Evolutionary conservation across 2,329 filamentous ascomycete genomes (phyloP).

Genomic region (Aspergillus ibericus): DNA sequence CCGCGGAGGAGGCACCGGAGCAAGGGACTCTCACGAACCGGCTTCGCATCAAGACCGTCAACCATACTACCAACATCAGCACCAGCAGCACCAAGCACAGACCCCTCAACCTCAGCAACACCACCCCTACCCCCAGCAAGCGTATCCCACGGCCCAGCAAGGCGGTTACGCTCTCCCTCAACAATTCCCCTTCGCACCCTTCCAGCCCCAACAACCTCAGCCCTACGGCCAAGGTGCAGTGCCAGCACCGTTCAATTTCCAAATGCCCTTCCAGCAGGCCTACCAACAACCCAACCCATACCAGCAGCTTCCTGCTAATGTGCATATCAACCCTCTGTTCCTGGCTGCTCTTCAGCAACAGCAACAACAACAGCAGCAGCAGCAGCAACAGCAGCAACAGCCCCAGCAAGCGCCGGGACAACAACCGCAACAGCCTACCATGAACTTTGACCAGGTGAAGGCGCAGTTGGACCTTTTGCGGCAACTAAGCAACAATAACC

Average conservation of each 20-base stretch:
- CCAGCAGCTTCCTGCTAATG: conserved; percentile 41
- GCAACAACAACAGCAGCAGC: conserved; percentile 38
- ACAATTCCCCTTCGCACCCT: conserved; percentile 28
- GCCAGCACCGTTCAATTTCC: conserved; percentile 38
- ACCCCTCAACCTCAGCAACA: conserved; percentile 19
- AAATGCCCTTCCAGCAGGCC: conserved; percentile 41
- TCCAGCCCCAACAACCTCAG: conserved; percentile 34
- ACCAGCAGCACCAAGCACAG: neutral
- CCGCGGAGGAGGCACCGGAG: conserved; percentile 27
- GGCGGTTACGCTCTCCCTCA: conserved; percentile 28
- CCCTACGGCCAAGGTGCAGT: conserved; percentile 27
- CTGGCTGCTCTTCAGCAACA: conserved; percentile 51
- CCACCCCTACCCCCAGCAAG: conserved; percentile 12
- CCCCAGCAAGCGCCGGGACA: conserved; percentile 20
- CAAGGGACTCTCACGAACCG: conserved; percentile 31
- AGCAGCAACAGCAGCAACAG: conserved; percentile 25
- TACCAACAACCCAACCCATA: conserved; percentile 47
- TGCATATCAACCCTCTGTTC: conserved; percentile 61
- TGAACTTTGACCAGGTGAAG: conserved; percentile 44
- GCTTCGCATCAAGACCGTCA: conserved; percentile 29
- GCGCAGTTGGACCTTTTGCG: conserved; percentile 44
- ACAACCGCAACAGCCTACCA: conserved; percentile 28
- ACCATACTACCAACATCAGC: conserved; percentile 25
- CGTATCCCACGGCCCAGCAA: conserved; percentile 18
- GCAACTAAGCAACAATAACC: conserved; percentile 35